A percentile compares a stretch with the other conserved stretches of the same genome.
Conservation (phyloP, 2,329 filamentous ascomycete genomes). For the Verruconis gallopava region DNA sequence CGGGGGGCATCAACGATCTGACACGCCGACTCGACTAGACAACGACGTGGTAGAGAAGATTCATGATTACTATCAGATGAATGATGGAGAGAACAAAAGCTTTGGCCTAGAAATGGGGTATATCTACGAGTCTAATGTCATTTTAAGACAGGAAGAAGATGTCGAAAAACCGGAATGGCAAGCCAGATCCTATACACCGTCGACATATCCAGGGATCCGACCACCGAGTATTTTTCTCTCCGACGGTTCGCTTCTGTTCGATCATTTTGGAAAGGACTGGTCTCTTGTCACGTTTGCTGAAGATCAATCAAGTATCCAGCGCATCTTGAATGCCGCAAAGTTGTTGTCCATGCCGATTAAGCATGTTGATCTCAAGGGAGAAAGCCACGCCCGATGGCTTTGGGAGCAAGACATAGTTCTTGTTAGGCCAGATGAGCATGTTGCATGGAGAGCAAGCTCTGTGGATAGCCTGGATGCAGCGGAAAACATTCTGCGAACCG, state of each 20-base stretch:
- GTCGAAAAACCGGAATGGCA: slow-evolving; percentile 13
- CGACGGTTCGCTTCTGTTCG: not conserved
- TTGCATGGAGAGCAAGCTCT: slow-evolving; percentile 16
- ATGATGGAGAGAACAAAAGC: slow-evolving; percentile 19
- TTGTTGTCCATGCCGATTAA: slow-evolving; percentile 17
- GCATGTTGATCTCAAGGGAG: slow-evolving; percentile 12
- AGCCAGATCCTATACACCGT: slow-evolving; percentile 18
- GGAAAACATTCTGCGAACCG: not conserved
- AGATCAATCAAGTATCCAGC: slow-evolving; percentile 6
- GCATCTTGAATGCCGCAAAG: slow-evolving; percentile 17
- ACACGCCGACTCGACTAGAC: not conserved
- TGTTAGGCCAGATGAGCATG: slow-evolving; percentile 19
- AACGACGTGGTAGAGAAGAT: slow-evolving; percentile 8
- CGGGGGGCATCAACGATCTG: not conserved
- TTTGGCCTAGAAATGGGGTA: slow-evolving; percentile 20
- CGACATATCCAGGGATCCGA: not conserved
- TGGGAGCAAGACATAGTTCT: slow-evolving; percentile 18
- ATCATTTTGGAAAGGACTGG: not conserved
- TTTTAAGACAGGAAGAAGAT: slow-evolving; percentile 8
- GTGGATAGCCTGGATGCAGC: not conserved
- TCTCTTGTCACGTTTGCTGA: not conserved
- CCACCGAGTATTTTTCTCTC: not conserved
- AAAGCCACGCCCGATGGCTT: slow-evolving; percentile 15
- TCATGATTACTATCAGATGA: slow-evolving; percentile 11
- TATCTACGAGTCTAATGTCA: slow-evolving; percentile 12